phyloP scores from a whole-genome alignment of 2,329 filamentous ascomycete genomes.

The Colletotrichum coccodes region DNA sequence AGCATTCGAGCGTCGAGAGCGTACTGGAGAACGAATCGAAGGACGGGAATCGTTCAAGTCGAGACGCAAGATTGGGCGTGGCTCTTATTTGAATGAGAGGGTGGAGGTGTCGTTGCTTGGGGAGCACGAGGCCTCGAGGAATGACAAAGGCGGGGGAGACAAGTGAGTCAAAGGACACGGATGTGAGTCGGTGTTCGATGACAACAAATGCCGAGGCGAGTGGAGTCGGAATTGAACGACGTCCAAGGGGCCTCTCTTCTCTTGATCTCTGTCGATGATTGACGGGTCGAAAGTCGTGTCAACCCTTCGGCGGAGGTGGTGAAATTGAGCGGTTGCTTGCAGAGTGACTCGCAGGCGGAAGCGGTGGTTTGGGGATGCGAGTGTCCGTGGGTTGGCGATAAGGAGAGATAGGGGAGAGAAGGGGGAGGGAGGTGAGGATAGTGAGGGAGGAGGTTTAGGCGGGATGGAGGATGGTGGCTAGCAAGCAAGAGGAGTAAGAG shows the following conservation, averaged over 20 bases:
- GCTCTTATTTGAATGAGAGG: constrained; percentile 9
- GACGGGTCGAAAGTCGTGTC: constrained; percentile 2
- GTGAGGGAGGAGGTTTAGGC: constrained; percentile 28
- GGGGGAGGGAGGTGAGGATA: not conserved
- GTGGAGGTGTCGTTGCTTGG: constrained; percentile 7
- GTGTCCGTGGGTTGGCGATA: not conserved
- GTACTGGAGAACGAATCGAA: constrained; percentile 7
- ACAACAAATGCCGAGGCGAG: constrained; percentile 10
- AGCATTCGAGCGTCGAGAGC: constrained; percentile 32
- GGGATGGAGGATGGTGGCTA: constrained; percentile 31
- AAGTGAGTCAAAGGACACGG: constrained; percentile 31
- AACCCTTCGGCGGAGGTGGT: constrained; percentile 20
- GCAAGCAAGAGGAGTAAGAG: constrained; percentile 34
- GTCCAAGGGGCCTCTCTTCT: constrained; percentile 30
- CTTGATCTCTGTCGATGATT: constrained; percentile 30
- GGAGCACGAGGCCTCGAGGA: constrained; percentile 1
- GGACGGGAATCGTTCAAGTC: constrained; percentile 9
- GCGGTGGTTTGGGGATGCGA: constrained; percentile 9
- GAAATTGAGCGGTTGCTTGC: constrained; percentile 33
- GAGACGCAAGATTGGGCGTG: not conserved
- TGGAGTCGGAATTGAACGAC: not conserved
- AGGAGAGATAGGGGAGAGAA: constrained; percentile 1
- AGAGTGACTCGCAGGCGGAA: constrained; percentile 20
- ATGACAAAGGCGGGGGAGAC: constrained; percentile 19
- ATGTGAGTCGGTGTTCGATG: constrained; percentile 16